Percentiles rank a stretch among this genome's conserved stretches.
These are phyloP conservation scores for Streptanthus diversifolius DNA, from an alignment of 345 rosid genomes.

Conservation along the genomic window DNA sequence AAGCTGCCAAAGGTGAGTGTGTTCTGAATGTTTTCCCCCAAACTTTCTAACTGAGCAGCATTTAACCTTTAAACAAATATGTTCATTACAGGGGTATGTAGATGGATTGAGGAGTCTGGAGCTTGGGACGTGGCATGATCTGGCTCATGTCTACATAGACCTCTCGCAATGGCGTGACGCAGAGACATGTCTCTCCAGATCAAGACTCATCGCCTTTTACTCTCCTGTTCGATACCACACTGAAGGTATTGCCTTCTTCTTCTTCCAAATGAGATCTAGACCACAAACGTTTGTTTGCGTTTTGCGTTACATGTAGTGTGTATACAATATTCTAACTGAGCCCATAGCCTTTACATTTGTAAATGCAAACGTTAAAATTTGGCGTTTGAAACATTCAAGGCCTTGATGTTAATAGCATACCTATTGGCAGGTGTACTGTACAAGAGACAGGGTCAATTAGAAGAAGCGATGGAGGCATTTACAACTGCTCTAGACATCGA, in stretches of 20 bases:
- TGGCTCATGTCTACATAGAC: slow-evolving; percentile 59
- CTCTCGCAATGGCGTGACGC: slow-evolving; percentile 68
- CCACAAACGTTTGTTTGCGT: neutral
- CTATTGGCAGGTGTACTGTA: slow-evolving; percentile 44
- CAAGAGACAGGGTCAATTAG: slow-evolving; percentile 48
- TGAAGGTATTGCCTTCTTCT: slow-evolving; percentile 36
- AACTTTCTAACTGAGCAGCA: neutral
- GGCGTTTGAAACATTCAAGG: neutral
- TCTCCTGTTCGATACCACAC: slow-evolving; percentile 56
- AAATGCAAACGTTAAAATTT: neutral
- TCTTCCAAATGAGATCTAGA: neutral
- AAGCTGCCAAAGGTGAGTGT: slow-evolving; percentile 45
- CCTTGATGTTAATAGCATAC: slow-evolving; percentile 1
- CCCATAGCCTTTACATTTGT: neutral
- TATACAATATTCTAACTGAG: neutral
- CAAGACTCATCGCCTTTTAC: slow-evolving; percentile 47
- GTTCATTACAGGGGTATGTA: slow-evolving; percentile 38
- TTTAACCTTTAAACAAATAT: neutral
- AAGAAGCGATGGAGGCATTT: slow-evolving; percentile 59
- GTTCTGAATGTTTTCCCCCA: neutral
- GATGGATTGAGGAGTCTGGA: slow-evolving; percentile 47
- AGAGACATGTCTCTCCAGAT: slow-evolving; percentile 75
- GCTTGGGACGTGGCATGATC: slow-evolving; percentile 74
- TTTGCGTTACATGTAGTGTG: neutral
- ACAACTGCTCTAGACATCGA: slow-evolving; percentile 52